Evolutionary conservation across 192 early-diverging fungal genomes (phyloP).

Genomic region (Umbelopsis ramanniana): DNA sequence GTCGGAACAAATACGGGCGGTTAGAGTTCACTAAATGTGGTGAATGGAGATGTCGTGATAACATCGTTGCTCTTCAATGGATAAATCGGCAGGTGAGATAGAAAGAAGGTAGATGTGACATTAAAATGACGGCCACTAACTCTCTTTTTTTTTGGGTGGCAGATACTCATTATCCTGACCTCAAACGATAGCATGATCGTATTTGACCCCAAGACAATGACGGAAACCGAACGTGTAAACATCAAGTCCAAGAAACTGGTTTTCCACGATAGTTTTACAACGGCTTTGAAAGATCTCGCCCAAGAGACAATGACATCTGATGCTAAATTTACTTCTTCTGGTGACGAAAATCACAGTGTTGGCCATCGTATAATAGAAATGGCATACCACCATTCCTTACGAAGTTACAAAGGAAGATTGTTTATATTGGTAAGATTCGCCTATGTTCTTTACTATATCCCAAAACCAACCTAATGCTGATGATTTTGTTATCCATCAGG

Average conservation of each 20-base stretch:
- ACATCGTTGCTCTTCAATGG: conserved; percentile 66
- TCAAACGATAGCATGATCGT: conserved; percentile 61
- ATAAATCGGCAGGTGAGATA: conserved; percentile 55
- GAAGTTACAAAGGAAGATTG: conserved; percentile 58
- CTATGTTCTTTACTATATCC: not conserved
- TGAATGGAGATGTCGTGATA: conserved; percentile 55
- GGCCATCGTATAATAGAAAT: conserved; percentile 39
- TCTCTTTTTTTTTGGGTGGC: conserved; percentile 2
- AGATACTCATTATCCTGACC: conserved; percentile 62
- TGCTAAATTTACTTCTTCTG: conserved; percentile 22
- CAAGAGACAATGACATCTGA: conserved; percentile 24
- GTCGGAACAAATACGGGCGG: not conserved
- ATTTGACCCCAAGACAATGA: conserved; percentile 60
- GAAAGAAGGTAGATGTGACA: not conserved
- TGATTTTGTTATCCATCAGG: conserved; percentile 30
- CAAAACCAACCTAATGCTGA: not conserved
- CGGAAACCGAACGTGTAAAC: conserved; percentile 51
- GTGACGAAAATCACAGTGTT: conserved; percentile 17
- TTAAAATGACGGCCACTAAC: not conserved
- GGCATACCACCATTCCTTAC: conserved; percentile 59
- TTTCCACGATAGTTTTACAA: conserved; percentile 58
- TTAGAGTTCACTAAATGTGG: conserved; percentile 55
- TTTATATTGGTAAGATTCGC: conserved; percentile 55
- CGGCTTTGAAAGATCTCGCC: conserved; percentile 45
- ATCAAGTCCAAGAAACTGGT: conserved; percentile 54